Conservation (phyloP, 2,329 filamentous ascomycete species). For the Phyllosticta ampelicida region DNA sequence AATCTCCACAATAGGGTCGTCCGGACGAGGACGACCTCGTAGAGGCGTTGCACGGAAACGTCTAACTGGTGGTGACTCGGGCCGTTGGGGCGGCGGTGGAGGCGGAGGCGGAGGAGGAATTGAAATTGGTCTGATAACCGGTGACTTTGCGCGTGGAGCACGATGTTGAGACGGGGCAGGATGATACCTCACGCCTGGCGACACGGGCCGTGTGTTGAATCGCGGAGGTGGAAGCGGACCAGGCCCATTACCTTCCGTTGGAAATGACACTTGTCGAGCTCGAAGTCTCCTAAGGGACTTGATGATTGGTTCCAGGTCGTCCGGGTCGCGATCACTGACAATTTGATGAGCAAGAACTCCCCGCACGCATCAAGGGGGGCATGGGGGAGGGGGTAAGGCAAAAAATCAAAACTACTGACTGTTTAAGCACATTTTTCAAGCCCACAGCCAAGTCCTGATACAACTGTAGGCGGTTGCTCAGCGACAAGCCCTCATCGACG, state of each 20-base stretch:
- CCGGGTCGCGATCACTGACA: background rate
- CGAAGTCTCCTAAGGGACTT: background rate
- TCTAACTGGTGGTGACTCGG: background rate
- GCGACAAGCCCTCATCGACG: background rate
- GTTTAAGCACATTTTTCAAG: slow-evolving; percentile 1
- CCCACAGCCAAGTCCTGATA: slow-evolving; percentile 7
- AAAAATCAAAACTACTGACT: background rate
- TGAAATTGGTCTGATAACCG: background rate
- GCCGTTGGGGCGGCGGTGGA: background rate
- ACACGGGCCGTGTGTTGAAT: background rate
- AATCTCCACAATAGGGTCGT: background rate
- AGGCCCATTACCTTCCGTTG: background rate
- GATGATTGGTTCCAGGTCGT: background rate
- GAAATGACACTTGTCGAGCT: background rate
- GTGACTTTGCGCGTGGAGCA: background rate
- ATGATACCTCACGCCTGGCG: background rate
- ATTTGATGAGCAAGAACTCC: background rate
- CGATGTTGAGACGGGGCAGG: background rate
- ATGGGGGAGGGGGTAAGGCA: background rate
- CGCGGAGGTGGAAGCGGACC: background rate
- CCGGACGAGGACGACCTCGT: background rate
- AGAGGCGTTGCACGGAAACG: background rate
- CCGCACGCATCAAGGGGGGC: background rate
- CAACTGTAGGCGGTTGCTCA: slow-evolving; percentile 1
- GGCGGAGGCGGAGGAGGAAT: background rate